Conservation (phyloP, 2,329 filamentous ascomycete genomes). For the Nemania diffusa region DNA sequence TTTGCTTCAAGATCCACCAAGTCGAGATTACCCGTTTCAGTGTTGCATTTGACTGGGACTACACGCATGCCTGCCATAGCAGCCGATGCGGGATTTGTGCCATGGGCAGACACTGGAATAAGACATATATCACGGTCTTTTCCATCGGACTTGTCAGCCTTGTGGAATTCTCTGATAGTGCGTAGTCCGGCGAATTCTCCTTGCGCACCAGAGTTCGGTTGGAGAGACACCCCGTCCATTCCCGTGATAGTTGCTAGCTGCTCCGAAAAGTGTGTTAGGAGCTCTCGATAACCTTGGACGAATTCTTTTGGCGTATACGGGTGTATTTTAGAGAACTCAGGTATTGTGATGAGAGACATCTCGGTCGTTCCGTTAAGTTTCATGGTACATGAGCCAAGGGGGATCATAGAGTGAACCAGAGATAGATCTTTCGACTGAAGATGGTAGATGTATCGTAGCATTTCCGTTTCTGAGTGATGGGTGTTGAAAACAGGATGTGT, state of each 20-base stretch:
- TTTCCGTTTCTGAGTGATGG: constrained; percentile 93
- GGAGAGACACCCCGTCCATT: constrained; percentile 88
- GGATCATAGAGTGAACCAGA: constrained; percentile 96
- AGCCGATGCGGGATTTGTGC: constrained; percentile 94
- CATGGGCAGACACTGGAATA: constrained; percentile 94
- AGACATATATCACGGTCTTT: constrained; percentile 89
- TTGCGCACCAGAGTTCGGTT: constrained; percentile 96
- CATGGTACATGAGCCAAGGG: constrained; percentile 97
- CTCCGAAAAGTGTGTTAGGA: constrained; percentile 77
- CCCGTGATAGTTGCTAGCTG: constrained; percentile 87
- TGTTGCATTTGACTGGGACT: constrained; percentile 90
- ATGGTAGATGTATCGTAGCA: constrained; percentile 92
- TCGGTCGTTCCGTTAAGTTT: constrained; percentile 95
- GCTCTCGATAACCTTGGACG: constrained; percentile 72
- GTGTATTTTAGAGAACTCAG: constrained; percentile 81
- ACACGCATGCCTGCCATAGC: constrained; percentile 97
- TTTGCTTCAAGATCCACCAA: constrained; percentile 86
- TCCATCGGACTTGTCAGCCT: constrained; percentile 68
- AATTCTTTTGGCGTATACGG: constrained; percentile 76
- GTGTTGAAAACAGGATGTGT: constrained; percentile 95
- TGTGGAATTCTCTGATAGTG: constrained; percentile 85
- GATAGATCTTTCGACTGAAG: constrained; percentile 95
- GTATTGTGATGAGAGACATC: constrained; percentile 86
- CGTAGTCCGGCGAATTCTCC: constrained; percentile 93
- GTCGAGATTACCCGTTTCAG: constrained; percentile 87